Percentiles rank a stretch among this genome's conserved stretches.
Evolutionary conservation across 2,329 filamentous ascomycete genomes (phyloP).

Genomic region (Nothophoma quercina): DNA sequence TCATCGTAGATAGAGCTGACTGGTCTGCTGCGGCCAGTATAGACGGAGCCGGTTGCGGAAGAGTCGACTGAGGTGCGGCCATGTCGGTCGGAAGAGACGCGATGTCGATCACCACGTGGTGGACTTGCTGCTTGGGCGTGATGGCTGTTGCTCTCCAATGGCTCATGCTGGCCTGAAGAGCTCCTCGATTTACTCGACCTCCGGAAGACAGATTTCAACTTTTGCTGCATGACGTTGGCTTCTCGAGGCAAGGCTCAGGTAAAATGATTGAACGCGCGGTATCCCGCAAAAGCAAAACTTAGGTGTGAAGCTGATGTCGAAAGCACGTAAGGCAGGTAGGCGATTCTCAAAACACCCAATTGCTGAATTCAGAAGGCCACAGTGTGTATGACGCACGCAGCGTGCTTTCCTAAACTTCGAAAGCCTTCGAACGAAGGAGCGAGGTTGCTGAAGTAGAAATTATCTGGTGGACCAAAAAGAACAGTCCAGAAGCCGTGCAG

Average conservation of each 20-base stretch:
- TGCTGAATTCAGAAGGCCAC: not conserved
- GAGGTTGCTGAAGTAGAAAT: slow-evolving; percentile 4
- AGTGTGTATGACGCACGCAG: slow-evolving; percentile 15
- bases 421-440: not conserved
- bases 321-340: not conserved
- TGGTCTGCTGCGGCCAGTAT: slow-evolving; percentile 20
- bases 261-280: not conserved
- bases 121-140: slow-evolving; percentile 1
- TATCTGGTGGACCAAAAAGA: slow-evolving; percentile 6
- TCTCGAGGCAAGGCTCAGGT: not conserved
- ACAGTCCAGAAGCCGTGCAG: slow-evolving; percentile 16
- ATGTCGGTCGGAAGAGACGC: slow-evolving; percentile 1
- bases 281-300: not conserved
- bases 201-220: slow-evolving; percentile 18
- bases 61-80: slow-evolving; percentile 10
- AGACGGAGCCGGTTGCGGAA: slow-evolving; percentile 4
- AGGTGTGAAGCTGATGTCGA: not conserved
- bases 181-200: slow-evolving; percentile 9
- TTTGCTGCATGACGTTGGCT: slow-evolving; percentile 10
- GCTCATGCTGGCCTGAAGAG: not conserved
- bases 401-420: not conserved
- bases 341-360: not conserved
- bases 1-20: slow-evolving; percentile 21
- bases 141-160: not conserved
- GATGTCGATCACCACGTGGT: slow-evolving; percentile 1